Evolutionary conservation across 2,329 filamentous ascomycete species (phyloP), one percentile per base, ranked within the genome.

Genomic region (Fusarium globosum): DNA sequence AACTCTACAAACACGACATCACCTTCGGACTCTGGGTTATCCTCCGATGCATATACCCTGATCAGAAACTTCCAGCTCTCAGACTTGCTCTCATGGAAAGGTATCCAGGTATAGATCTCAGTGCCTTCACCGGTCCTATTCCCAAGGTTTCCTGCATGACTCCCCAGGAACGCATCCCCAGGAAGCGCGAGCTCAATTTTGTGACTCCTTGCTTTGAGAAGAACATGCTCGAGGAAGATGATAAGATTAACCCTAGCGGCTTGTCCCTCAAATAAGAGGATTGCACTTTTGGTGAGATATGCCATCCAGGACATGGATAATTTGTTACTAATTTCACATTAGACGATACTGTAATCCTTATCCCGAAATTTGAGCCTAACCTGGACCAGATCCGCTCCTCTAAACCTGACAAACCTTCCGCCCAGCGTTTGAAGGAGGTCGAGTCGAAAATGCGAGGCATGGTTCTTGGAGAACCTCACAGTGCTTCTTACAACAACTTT

Each of bases 1-100:
- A 43, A 23, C 49, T 71, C 18, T 48, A 39, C 10, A 52, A 42
- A 13, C 11, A 4, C 36, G 28, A 57, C 3, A 39, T 70, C 35
- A 55, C 56, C 49, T 70, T 66, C 26, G 66, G 66, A 7, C 39
- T 39, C 10, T 71, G 68, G 68, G 49, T 71, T 21, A 38, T 71
- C 21, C 21, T 66, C n/a, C 45, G 33, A 10, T 66, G 55, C 21
- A 60, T 69, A 4, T 71, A 71, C 15, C 66, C 66, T 5, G 43
- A 33, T 10, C 41, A 35, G 12, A 35, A 48, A 7, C 41, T 71
- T 13, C 4, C 21, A 14, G 5, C 30, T 20, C 28, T 61, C 30
- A 61, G 28, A 43, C 6, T 12, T 16, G 18, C n/a, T 7, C 61
- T 71, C n/a, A 13, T 61, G n/a, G 45, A 52, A 14, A 57, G 16